Base-by-base conservation (phyloP, 768 basidiomycete genomes). In the Leccinum ochraceum region DNA sequence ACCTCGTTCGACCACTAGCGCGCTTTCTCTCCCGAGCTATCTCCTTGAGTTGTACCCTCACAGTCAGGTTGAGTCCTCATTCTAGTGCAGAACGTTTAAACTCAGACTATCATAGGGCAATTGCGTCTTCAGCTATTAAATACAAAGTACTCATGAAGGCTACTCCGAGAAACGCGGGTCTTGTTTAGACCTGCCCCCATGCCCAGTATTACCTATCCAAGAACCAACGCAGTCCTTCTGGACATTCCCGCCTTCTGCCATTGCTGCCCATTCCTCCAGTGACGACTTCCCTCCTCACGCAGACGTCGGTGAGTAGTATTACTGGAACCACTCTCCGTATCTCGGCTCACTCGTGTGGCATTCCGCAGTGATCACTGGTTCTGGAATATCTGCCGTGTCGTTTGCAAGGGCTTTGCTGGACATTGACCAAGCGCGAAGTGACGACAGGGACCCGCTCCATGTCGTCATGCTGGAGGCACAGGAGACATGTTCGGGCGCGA, bases 391-490 rank as follows among this genome's bases (percentile, higher is more conserved):
- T 0, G 80, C 79, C 11, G 66, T 75, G 6, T 78, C 80, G 0
- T 74, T 79, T 52, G 77, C 77, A 3, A 75, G 80, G 60, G 76
- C 78, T 32, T 60, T 78, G 49, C 71, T 82, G 11, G 63, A 64
- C 11, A 32, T 61, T 57, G 72, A 74, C 66, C 66, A 69, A 58
- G 56, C 66, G 60, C 57, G 65, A 50, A 11, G 63, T 58, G 54
- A 67, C 17, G 32, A 57, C 60, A 63, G 59, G 13, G 26, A n/a
- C 20, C 69, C 63, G 1, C 39, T 75, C 60, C 67, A 68, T 28
- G 71, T 89, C 4, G 79, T 86, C 51, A 78, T 88, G 62, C 69
- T 89, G 28, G 88, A 89, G 67, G 88, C 87, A 16, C 72, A 87
- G 32, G 84, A 86, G 22, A 68, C 77, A 3, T 84, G 83, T 65